These are phyloP conservation scores for Pyrenula aspistea DNA, from an alignment of 495 filamentous ascomycete species.

Conservation along the genomic window DNA sequence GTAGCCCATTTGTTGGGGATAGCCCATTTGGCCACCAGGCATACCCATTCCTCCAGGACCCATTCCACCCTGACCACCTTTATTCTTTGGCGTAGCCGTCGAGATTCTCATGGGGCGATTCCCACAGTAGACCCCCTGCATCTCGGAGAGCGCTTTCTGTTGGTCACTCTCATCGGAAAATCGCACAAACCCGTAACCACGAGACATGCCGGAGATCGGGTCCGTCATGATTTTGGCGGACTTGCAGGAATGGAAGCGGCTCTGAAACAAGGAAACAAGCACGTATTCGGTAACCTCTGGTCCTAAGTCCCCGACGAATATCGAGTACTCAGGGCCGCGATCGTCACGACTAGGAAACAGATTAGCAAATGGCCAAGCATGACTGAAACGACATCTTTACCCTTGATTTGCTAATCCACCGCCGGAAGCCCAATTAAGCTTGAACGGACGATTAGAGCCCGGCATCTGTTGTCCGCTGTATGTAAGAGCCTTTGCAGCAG, in stretches of 20 bases:
- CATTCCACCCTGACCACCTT: slow-evolving; percentile 47
- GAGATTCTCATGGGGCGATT: slow-evolving; percentile 99
- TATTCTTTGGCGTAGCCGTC: slow-evolving; percentile 95
- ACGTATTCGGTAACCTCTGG: slow-evolving; percentile 99
- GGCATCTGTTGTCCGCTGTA: slow-evolving; percentile 87
- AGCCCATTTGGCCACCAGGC: slow-evolving; percentile 26
- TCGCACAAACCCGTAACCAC: slow-evolving; percentile 95
- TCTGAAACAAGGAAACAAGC: slow-evolving; percentile 91
- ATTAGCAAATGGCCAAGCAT: not conserved
- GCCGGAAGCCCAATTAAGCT: slow-evolving; percentile 98
- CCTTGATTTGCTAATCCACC: slow-evolving; percentile 89
- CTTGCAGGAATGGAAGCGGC: slow-evolving; percentile 92
- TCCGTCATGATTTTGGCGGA: slow-evolving; percentile 99
- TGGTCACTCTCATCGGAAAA: slow-evolving; percentile 92
- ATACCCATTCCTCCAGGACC: slow-evolving; percentile 44
- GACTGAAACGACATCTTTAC: slow-evolving; percentile 31
- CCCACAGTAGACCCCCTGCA: slow-evolving; percentile 99
- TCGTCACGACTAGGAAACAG: slow-evolving; percentile 60
- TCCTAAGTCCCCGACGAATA: slow-evolving; percentile 96
- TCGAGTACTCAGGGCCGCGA: slow-evolving; percentile 88
- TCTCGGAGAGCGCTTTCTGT: slow-evolving; percentile 87
- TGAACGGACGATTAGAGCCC: slow-evolving; percentile 91
- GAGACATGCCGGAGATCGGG: slow-evolving; percentile 92
- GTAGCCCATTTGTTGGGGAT: slow-evolving; percentile 56
- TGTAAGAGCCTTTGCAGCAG: slow-evolving; percentile 78